Base-by-base conservation (phyloP, 2,329 filamentous ascomycete genomes). In the Pseudogymnoascus pannorum region DNA sequence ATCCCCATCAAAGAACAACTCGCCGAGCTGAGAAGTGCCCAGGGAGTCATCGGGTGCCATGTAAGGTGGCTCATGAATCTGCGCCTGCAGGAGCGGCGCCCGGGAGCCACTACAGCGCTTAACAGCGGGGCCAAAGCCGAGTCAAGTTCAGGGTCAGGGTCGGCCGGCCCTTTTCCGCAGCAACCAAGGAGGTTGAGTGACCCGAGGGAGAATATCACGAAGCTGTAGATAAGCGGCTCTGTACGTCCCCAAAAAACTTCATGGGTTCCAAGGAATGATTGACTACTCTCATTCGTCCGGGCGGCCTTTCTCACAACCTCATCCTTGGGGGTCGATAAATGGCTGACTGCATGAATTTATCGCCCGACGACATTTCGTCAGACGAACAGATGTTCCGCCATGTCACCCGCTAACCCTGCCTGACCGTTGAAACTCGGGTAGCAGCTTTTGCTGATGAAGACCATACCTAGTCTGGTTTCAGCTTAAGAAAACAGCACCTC, bases 1-100 rank as follows among this genome's bases (percentile, higher is more conserved):
- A 78, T 84, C 68, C 82, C 81, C 6, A 79, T 87, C 63, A 82
- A 84, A 61, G 83, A 87, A 62, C 82, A 86, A 70, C 77, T 87
- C n/a, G 78, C 80, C 3, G 84, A 87, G 69, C 62, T 73, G 16
- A 64, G 70, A 36, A 72, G 69, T 40, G 68, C 67, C 20, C 69
- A 72, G 60, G 69, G 71, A 22, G 69, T 72, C 29, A 67, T 70
- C 4, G 67, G 68, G 22, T 73, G 72, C 69, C 71, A 73, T 65
- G 69, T 73, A 16, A 65, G 71, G 11, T 73, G 72, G 72, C 61
- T 73, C 31, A 67, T 73, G 67, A 68, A 69, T 6, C 70, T 72
- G 20, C 66, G 71, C 4, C 63, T 70, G 31, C 67, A 70, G 42
- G 72, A 73, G 58, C 69, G 65, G 29, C 51, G 63, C 14, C 62